Percentiles rank a stretch among this genome's conserved stretches.
Conservation (phyloP, 1,284 basidiomycete genomes). For the Vanrija sp. region DNA sequence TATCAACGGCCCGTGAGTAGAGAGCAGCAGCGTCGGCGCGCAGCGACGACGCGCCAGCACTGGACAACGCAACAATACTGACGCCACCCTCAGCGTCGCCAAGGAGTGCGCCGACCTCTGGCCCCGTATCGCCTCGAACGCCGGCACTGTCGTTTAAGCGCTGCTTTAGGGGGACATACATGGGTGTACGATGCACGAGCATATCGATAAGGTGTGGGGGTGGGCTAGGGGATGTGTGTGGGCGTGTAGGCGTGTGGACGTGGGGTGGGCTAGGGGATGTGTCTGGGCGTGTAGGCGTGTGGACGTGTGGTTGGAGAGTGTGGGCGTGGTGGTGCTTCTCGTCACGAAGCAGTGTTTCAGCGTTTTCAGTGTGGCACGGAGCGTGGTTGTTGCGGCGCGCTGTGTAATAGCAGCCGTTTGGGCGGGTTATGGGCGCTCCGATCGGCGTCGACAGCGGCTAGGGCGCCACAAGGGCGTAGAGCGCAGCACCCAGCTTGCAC, state of each 20-base stretch:
- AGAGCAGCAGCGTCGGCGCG: constrained; percentile 61
- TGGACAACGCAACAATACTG: not conserved
- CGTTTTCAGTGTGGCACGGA: too few relatives aligned
- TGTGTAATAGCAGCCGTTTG: too few relatives aligned
- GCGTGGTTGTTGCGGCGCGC: too few relatives aligned
- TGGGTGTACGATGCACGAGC: constrained; percentile 26
- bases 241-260: not conserved
- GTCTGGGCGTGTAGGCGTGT: not conserved
- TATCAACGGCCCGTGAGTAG: constrained; percentile 82
- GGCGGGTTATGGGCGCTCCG: too few relatives aligned
- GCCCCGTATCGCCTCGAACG: constrained; percentile 99
- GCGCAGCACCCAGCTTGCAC: too few relatives aligned
- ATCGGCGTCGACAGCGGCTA: too few relatives aligned
- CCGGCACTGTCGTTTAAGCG: constrained; percentile 85
- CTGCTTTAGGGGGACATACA: constrained; percentile 13
- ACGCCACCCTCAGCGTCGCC: constrained; percentile 32
- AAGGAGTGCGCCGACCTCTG: constrained; percentile 80
- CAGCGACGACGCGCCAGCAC: constrained; percentile 2
- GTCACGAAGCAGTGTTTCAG: too few relatives aligned
- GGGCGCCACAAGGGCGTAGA: too few relatives aligned
- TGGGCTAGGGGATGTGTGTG: not conserved
- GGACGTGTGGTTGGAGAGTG: too few relatives aligned
- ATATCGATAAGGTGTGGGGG: constrained; percentile 2
- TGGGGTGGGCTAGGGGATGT: not conserved
- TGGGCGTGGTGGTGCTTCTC: too few relatives aligned